Percentiles rank a stretch among this genome's conserved stretches.
Evolutionary conservation across 495 filamentous ascomycete species (phyloP).

Genomic region (Neurospora tetrasperma): DNA sequence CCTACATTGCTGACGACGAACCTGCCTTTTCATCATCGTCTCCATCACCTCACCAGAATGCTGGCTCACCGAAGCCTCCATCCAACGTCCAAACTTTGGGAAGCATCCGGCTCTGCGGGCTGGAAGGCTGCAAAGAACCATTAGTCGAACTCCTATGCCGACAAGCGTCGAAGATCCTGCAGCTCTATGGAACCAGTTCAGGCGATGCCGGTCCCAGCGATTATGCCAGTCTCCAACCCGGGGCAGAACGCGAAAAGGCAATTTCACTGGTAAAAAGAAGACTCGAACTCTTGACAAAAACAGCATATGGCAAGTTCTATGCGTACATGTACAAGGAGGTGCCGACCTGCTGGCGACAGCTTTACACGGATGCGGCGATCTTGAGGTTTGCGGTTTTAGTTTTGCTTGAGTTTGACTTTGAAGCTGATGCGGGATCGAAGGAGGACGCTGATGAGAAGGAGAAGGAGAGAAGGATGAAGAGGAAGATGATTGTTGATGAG

Average conservation of each 20-base stretch:
- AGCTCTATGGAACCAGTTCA: constrained; percentile 4
- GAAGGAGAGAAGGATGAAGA: constrained; percentile 4
- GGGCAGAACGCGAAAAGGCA: neutral
- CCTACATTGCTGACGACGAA: constrained; percentile 4
- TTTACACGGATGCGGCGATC: constrained; percentile 71
- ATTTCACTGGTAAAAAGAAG: constrained; percentile 17
- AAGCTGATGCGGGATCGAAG: constrained; percentile 5
- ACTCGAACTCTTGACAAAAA: constrained; percentile 32
- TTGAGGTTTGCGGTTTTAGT: constrained; percentile 44
- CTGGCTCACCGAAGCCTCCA: neutral
- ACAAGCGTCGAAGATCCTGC: constrained; percentile 21
- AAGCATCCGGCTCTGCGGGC: neutral
- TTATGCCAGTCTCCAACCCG: neutral
- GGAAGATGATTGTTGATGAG: constrained; percentile 15
- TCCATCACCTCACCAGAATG: neutral
- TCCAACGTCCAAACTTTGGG: neutral
- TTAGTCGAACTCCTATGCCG: constrained; percentile 27
- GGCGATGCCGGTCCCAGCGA: neutral
- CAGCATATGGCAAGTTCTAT: constrained; percentile 53
- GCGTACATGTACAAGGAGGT: constrained; percentile 69
- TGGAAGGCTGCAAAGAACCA: constrained; percentile 27
- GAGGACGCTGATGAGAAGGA: neutral
- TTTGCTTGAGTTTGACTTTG: neutral
- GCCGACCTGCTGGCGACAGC: constrained; percentile 58
- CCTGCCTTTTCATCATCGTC: neutral